Conservation (phyloP, 495 filamentous ascomycete species). For the Venustampulla echinocandica region DNA sequence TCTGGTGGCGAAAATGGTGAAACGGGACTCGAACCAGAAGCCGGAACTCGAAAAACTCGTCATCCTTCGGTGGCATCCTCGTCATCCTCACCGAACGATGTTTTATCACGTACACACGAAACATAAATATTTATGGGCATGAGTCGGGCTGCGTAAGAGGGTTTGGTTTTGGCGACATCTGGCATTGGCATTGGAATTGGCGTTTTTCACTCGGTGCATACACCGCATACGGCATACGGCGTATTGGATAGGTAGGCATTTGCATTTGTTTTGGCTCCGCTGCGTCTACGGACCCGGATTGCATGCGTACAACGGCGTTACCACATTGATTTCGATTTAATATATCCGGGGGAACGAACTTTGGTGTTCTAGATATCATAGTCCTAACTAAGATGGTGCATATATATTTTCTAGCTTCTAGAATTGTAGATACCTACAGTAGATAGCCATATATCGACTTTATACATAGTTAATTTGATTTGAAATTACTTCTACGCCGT, state of each 20-base stretch:
- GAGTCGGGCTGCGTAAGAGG: neutral
- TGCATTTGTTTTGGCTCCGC: constrained; percentile 1
- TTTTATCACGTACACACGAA: neutral
- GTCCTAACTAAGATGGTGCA: neutral
- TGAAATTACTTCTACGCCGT: no score
- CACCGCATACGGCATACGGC: neutral
- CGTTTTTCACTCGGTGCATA: constrained; percentile 1
- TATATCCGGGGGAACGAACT: neutral
- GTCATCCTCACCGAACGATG: no score
- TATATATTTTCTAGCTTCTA: no score
- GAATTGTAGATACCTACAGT: no score
- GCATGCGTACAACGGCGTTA: neutral
- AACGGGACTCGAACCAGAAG: neutral
- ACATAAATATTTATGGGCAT: neutral
- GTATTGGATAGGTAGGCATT: neutral
- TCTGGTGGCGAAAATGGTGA: neutral
- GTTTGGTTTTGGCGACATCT: neutral
- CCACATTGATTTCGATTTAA: neutral
- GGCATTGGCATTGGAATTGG: neutral
- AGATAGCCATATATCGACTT: no score
- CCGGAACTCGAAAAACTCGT: neutral
- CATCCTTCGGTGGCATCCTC: no score
- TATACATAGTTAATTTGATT: no score
- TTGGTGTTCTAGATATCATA: neutral
- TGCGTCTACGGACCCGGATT: constrained; percentile 20